These are phyloP conservation scores for Neospermospora avenae DNA, from an alignment of 2,329 filamentous ascomycete genomes.

Conservation along the genomic window DNA sequence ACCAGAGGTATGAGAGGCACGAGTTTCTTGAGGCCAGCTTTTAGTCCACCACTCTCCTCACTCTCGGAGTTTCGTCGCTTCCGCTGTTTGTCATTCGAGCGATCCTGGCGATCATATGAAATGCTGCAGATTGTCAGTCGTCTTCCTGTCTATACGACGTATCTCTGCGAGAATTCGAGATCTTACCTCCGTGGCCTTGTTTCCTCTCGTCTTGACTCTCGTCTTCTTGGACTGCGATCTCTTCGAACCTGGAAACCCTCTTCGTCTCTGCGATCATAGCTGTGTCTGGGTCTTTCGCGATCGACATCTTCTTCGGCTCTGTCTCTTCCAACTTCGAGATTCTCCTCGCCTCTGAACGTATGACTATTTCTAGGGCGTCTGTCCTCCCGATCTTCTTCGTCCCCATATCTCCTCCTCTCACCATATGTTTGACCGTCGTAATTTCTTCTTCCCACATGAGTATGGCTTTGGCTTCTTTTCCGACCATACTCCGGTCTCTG, in stretches of 20 bases:
- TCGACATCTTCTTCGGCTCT: too few relatives aligned
- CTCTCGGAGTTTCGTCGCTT: neutral
- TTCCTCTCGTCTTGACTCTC: neutral
- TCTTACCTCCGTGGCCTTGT: neutral
- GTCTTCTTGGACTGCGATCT: neutral
- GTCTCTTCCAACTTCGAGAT: neutral
- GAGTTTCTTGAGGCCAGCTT: neutral
- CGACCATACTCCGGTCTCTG: neutral
- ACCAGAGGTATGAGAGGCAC: constrained; percentile 12
- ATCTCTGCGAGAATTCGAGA: neutral
- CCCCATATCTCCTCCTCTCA: neutral
- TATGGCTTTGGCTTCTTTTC: neutral
- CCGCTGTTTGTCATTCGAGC: neutral
- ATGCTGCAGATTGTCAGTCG: neutral
- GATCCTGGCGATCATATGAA: neutral
- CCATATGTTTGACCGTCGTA: neutral
- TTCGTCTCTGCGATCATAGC: too few relatives aligned
- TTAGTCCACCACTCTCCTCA: neutral
- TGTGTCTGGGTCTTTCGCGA: too few relatives aligned
- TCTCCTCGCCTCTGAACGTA: neutral
- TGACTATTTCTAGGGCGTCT: neutral
- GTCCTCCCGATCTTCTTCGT: neutral
- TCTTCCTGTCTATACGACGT: too few relatives aligned
- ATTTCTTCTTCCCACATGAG: neutral
- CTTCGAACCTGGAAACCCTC: too few relatives aligned